Evolutionary conservation across 2,329 filamentous ascomycete genomes (phyloP).

Genomic region (Dryadomyces quercivorus): DNA sequence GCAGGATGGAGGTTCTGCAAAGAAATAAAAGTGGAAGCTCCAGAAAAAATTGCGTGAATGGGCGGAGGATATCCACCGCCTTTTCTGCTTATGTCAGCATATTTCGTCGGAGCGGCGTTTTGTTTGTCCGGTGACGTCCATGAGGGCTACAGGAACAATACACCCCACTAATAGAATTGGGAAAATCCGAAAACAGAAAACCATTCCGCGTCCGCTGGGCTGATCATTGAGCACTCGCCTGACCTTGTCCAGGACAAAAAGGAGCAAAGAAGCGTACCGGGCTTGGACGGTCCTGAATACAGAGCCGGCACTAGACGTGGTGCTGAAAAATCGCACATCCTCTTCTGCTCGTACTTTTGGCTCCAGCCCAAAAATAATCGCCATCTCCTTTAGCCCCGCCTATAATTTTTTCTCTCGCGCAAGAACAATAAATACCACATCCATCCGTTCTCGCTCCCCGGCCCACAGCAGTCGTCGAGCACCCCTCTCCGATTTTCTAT

Average conservation of each 20-base stretch:
- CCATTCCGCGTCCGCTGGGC: background rate
- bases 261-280: background rate
- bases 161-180: conserved; percentile 1
- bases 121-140: background rate
- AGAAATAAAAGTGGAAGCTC: background rate
- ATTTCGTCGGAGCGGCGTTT: background rate
- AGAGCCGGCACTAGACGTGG: background rate
- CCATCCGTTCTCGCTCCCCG: background rate
- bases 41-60: background rate
- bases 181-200: background rate
- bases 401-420: conserved; percentile 1
- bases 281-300: background rate
- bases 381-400: background rate
- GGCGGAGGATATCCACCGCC: background rate
- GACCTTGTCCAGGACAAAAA: background rate
- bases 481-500: too few species aligned
- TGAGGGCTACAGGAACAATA: conserved; percentile 1
- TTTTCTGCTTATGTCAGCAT: background rate
- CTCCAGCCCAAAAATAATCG: background rate
- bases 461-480: background rate
- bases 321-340: background rate
- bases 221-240: background rate
- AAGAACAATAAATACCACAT: too few species aligned
- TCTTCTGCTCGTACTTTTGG: background rate
- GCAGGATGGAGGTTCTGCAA: too few species aligned